These are phyloP conservation scores for Volutella citrinella DNA, from an alignment of 2,329 filamentous ascomycete genomes.

Conservation along the genomic window DNA sequence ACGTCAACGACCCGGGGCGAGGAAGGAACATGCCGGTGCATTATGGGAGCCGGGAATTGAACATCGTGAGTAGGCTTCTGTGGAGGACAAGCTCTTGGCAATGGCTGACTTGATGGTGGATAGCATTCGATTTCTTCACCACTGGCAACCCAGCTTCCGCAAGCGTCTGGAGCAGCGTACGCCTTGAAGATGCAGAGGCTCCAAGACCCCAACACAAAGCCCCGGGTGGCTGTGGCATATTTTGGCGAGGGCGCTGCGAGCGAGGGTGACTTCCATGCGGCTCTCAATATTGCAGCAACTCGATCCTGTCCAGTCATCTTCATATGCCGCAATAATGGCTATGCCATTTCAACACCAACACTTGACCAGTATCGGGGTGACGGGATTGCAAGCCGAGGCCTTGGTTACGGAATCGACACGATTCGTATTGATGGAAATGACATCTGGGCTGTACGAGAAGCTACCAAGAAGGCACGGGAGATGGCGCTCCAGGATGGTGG, in stretches of 20 bases:
- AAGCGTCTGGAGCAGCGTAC: slow-evolving; percentile 83
- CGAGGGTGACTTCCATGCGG: slow-evolving; percentile 90
- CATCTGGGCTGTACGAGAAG: slow-evolving; percentile 83
- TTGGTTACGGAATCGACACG: slow-evolving; percentile 92
- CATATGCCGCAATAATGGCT: slow-evolving; percentile 91
- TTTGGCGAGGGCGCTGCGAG: slow-evolving; percentile 90
- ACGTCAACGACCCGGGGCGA: slow-evolving; percentile 72
- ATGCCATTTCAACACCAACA: slow-evolving; percentile 85
- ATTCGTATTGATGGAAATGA: slow-evolving; percentile 94
- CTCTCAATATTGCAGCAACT: slow-evolving; percentile 86
- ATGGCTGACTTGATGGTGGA: background rate
- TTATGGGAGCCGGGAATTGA: slow-evolving; percentile 80
- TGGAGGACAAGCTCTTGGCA: no score
- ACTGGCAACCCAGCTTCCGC: slow-evolving; percentile 83
- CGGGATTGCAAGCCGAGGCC: slow-evolving; percentile 80
- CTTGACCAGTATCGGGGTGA: slow-evolving; percentile 89
- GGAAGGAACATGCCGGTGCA: slow-evolving; percentile 98
- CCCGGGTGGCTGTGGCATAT: slow-evolving; percentile 74
- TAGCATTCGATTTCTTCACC: slow-evolving; percentile 82
- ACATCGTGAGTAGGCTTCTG: slow-evolving; percentile 76
- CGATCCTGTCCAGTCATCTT: slow-evolving; percentile 84
- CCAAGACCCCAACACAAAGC: slow-evolving; percentile 65
- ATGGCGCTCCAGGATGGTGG: slow-evolving; percentile 80
- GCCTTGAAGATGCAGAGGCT: slow-evolving; percentile 78
- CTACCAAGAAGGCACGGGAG: slow-evolving; percentile 70